Base-by-base conservation (phyloP, 2,329 filamentous ascomycete genomes). In the Ophiosphaerella herpotricha region DNA sequence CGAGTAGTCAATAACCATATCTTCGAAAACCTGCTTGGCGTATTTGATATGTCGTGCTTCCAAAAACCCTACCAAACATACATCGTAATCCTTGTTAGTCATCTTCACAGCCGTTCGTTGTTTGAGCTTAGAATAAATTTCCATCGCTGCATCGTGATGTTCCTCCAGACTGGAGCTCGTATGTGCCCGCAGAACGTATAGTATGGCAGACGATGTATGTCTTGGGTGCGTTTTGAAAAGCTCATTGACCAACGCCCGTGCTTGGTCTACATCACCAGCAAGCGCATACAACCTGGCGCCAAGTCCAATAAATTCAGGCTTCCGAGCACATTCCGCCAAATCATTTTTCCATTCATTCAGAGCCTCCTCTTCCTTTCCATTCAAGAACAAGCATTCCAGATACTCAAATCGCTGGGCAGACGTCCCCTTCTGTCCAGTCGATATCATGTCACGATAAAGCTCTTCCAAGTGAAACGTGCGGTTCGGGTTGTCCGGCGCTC, bases 11-110 rank as follows among this genome's bases (percentile, higher is more conserved):
- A 82, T 83, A 85, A 96, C 91, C 91, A 96, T 95, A 69, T 96
- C 90, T 60, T 88, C 89, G 71, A 96, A 96, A 0, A 90, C 84
- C 45, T 85, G 83, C 46, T 93, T 80, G 1, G 89, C 90, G 52
- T 86, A 80, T 52, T 88, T 82, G 5, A 84, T 78, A 50, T 86
- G 80, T 45, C 85, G 82, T 6, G 84, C 80, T 18, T 85, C 78
- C 23, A 96, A 75, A 63, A 96, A 90, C 38, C 82, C 83, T 16
- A 87, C 81, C 39, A 88, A 85, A 32, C 92, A 81, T 52, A 82
- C 77, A 68, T 96, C 91, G 61, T 92, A 95, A 65, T 95, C 88
- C 14, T 84, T 76, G 64, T 92, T 85, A 3, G 78, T 82, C 75
- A 91, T 87, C 1, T 79, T 72, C 1, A 45, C 38, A 5, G 82